A percentile compares a stretch with the other conserved stretches of the same genome.
These are phyloP conservation scores for Picea abies DNA, from an alignment of 83 land plant genomes.

Conservation along the genomic window DNA sequence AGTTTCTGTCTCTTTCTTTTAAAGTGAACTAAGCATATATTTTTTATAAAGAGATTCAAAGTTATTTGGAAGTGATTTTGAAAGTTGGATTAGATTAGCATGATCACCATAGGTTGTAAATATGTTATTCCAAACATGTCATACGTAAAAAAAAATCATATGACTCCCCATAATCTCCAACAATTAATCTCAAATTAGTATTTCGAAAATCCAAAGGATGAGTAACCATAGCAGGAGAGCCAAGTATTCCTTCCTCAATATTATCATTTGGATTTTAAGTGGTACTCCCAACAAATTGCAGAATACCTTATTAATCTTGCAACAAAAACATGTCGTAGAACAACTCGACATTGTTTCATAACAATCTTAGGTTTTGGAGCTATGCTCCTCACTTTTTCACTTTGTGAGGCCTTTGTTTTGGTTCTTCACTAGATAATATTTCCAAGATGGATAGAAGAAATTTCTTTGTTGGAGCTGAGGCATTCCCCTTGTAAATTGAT, in stretches of 20 bases:
- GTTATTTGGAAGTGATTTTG: too few relatives aligned
- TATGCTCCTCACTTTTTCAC: slow-evolving; percentile 30
- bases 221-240: slow-evolving; percentile 69
- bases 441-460: slow-evolving; percentile 83
- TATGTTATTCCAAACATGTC: slow-evolving; percentile 46
- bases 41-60: too few relatives aligned
- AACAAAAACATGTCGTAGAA: slow-evolving; percentile 65
- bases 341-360: slow-evolving; percentile 78
- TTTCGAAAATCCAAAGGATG: slow-evolving; percentile 92
- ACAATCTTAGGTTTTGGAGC: slow-evolving; percentile 54
- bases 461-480: slow-evolving; percentile 96
- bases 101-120: too few relatives aligned
- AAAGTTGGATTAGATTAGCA: too few relatives aligned
- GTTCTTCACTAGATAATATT: slow-evolving; percentile 40
- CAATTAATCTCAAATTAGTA: slow-evolving; percentile 82
- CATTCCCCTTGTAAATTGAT: slow-evolving; percentile 93
- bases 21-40: too few relatives aligned
- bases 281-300: slow-evolving; percentile 71
- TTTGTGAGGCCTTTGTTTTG: slow-evolving; percentile 30
- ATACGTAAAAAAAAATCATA: slow-evolving; percentile 87
- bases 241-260: slow-evolving; percentile 75
- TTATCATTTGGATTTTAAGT: slow-evolving; percentile 49
- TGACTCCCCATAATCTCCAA: slow-evolving; percentile 81
- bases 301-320: slow-evolving; percentile 61
- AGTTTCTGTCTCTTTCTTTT: too few relatives aligned